Evolutionary conservation across 164 flowering plant genomes (phyloP).

Genomic region (Vitis rotundifolia): DNA sequence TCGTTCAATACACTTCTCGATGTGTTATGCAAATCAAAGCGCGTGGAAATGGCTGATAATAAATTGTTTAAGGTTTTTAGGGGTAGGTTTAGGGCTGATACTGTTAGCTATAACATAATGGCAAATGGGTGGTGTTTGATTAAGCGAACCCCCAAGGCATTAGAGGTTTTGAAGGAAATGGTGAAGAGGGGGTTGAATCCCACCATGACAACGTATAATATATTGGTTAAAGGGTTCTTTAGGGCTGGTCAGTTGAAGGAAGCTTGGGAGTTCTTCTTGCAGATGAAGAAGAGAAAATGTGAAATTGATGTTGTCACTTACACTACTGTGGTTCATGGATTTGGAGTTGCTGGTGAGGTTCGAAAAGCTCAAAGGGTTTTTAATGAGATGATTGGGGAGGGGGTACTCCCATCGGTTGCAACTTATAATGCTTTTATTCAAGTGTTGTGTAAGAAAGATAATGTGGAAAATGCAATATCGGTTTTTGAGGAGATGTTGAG

Average conservation of each 20-base stretch:
- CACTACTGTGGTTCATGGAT: conserved; percentile 87
- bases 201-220: conserved; percentile 60
- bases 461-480: conserved; percentile 64
- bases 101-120: conserved; percentile 69
- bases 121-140: conserved; percentile 89
- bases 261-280: conserved; percentile 79
- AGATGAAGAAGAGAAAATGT: conserved; percentile 80
- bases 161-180: conserved; percentile 82
- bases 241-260: conserved; percentile 65
- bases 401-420: conserved; percentile 77
- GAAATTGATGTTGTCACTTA: conserved; percentile 81
- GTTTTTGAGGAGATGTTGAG: conserved; percentile 73
- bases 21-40: conserved; percentile 62
- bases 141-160: conserved; percentile 63
- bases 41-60: conserved; percentile 69
- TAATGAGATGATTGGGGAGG: conserved; percentile 60
- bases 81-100: conserved; percentile 63
- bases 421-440: conserved; percentile 91
- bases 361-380: conserved; percentile 66
- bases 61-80: conserved; percentile 54
- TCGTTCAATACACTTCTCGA: conserved; percentile 80
- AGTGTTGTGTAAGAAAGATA: conserved; percentile 83
- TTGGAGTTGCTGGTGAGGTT: conserved; percentile 75
- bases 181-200: conserved; percentile 74
- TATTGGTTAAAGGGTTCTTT: conserved; percentile 80